Evolutionary conservation across 1,284 basidiomycete species (phyloP), one percentile per base, ranked within the genome.

Genomic region (Ceratobasidium sp.): DNA sequence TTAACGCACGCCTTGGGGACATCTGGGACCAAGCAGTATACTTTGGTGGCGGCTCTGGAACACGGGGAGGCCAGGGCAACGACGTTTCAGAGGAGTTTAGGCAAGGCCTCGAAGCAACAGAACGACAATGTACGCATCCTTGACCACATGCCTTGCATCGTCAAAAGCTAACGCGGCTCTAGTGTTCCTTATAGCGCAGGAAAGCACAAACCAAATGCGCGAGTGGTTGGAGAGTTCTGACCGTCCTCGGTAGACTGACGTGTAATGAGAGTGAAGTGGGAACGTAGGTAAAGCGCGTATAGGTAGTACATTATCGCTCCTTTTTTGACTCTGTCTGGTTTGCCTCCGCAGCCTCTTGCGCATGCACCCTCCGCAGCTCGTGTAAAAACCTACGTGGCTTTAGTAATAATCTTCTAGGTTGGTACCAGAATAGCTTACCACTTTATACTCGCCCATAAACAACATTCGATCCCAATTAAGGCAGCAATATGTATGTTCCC

Each of bases 11-110:
- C 40, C 87, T 97, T 0, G 89, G 92, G 0, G 92, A 96, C 80
- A 88, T 96, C 23, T 91, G 96, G 80, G 96, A 97, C 84, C 94
- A 97, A 82, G 94, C 96, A 0, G 94, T 96, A 79, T 95, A 97
- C 82, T 95, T 95, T 85, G 94, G 92, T 40, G 91, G 93, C 0
- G 87, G 94, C 89, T 28, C 87, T 88, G 54, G 90, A 90, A 73
- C 87, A 87, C 48, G 82, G 82, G 86, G 88, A 54, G 13, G 86
- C 86, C 26, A 78, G 42, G 89, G 89, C 28, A 91, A 92, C 78
- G 79, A 80, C 33, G 82, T 85, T 0, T 90, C 94, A 10, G 93
- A 94, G 80, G 86, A 89, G 12, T 97, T 97, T 82, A 88, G 94
- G 81, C 95, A 97, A 83, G 96, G 96, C 0, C 89, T 97, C 80